A percentile compares a stretch with the other conserved stretches of the same genome.
Evolutionary conservation across 225 moss, liverwort and hornwort species (phyloP).

Genomic region (Polytrichum commune): DNA sequence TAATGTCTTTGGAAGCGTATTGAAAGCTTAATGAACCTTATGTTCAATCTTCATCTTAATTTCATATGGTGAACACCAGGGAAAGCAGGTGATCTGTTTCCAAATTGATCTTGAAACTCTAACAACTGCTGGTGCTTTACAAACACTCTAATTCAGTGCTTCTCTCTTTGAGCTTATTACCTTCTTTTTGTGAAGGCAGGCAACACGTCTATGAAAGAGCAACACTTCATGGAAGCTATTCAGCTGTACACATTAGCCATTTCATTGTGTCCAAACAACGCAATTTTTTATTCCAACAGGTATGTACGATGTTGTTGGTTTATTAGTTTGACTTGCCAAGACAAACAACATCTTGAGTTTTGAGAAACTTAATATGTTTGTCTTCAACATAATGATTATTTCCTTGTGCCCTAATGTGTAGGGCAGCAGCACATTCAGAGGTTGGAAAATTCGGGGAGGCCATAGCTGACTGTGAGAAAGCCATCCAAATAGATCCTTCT

Average conservation of each 20-base stretch:
- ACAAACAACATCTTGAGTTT: too few relatives aligned
- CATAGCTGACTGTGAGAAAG: slow-evolving; percentile 58
- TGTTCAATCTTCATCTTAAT: too few relatives aligned
- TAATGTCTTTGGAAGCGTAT: too few relatives aligned
- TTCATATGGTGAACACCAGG: too few relatives aligned
- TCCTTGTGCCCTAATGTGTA: slow-evolving; percentile 10
- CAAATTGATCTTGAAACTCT: too few relatives aligned
- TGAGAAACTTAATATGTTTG: too few relatives aligned
- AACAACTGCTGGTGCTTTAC: too few relatives aligned
- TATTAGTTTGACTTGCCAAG: too few relatives aligned
- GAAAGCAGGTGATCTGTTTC: too few relatives aligned
- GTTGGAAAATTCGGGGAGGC: slow-evolving; percentile 51
- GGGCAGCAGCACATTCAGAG: slow-evolving; percentile 66
- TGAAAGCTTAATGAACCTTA: too few relatives aligned
- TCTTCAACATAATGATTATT: not conserved
- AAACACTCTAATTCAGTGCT: too few relatives aligned
- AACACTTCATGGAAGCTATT: slow-evolving; percentile 45
- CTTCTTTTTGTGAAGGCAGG: slow-evolving; percentile 22
- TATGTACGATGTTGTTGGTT: not conserved
- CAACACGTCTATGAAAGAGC: slow-evolving; percentile 44
- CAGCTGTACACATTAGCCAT: slow-evolving; percentile 58
- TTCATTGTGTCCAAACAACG: slow-evolving; percentile 49
- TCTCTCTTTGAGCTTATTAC: not conserved
- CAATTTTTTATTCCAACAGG: slow-evolving; percentile 59
- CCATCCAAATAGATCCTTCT: slow-evolving; percentile 49